These are phyloP conservation scores for Metschnikowia rubicola DNA, from an alignment of 805 yeast species.

Conservation along the genomic window DNA sequence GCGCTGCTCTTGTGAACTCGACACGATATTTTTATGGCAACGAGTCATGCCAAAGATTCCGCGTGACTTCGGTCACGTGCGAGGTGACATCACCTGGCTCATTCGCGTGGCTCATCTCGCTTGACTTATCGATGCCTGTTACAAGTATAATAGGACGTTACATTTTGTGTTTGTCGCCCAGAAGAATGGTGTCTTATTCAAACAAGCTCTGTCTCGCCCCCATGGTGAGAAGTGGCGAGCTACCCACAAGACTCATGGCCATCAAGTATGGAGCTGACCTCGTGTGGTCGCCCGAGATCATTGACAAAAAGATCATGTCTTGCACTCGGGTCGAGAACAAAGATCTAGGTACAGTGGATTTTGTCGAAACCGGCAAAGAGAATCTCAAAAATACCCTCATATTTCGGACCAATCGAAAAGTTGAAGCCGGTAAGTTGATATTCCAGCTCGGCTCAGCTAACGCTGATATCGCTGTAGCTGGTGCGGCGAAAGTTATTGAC, in stretches of 20 bases:
- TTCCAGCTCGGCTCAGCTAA: constrained; percentile 90
- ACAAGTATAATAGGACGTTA: background rate
- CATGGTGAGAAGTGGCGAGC: constrained; percentile 94
- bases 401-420: constrained; percentile 66
- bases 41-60: background rate
- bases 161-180: background rate
- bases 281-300: constrained; percentile 92
- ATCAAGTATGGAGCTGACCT: constrained; percentile 85
- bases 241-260: constrained; percentile 82
- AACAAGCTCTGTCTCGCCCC: constrained; percentile 90
- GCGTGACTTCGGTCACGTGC: background rate
- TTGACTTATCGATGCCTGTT: background rate
- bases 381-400: constrained; percentile 45
- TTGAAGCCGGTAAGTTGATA: constrained; percentile 65
- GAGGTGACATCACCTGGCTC: background rate
- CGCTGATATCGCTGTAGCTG: constrained; percentile 82
- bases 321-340: constrained; percentile 65
- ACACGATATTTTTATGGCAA: background rate
- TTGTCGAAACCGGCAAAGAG: constrained; percentile 27
- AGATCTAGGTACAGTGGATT: constrained; percentile 59
- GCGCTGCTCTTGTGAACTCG: background rate
- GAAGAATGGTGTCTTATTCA: constrained; percentile 57
- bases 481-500: constrained; percentile 72
- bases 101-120: background rate
- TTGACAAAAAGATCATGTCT: constrained; percentile 76